Base-by-base conservation (phyloP, 1,284 basidiomycete genomes). In the Anthracocystis panici-leucophaei region DNA sequence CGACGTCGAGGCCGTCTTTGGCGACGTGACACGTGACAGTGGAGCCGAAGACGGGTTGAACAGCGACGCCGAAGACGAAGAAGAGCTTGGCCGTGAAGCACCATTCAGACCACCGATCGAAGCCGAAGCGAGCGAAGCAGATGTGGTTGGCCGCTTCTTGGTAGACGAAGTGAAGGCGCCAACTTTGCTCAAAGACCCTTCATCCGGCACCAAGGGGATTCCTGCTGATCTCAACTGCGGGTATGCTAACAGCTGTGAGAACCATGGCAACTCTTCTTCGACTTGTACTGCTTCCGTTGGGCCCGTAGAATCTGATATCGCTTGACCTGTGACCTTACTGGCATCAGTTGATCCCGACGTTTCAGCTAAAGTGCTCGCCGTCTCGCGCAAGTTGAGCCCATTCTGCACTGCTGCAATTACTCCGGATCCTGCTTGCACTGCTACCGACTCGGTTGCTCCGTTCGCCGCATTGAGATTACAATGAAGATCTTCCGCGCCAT, bases 231-330 rank as follows among this genome's bases (percentile, higher is more conserved):
- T 56, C 23, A 80, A 29, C 35, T 80, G 78, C 20, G 78, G 76
- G 44, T 76, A 72, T 0, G 77, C 69, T 38, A 67, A 78, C 29
- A 80, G 46, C 48, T 80, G 78, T 1, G 77, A 79, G 58, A 80
- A 80, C 78, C 78, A 80, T 2, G 78, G 78, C 27, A 77, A 56
- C 42, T 77, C 77, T 38, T 79, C 65, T 41, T 72, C 68, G 12
- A 29, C 58, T 7, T 50, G 46, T 4, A 18, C 31, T 27, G 52
- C 45, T 9, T 58, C 41, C 5, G 65, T 20, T 0, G 54, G n/a
- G 14, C 2, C 33, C 6, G 51, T 7, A 3, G 27, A 27, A 40
- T 40, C 46, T 3, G 53, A 48, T 25, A n/a, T 21, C 21, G 20
- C 27, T 11, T 60, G 41, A n/a, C 12, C 27, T 20, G 38, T 21